Percentiles rank a stretch among this genome's conserved stretches.
These are phyloP conservation scores for Suillus fuscotomentosus DNA, from an alignment of 768 basidiomycete species.

Conservation along the genomic window DNA sequence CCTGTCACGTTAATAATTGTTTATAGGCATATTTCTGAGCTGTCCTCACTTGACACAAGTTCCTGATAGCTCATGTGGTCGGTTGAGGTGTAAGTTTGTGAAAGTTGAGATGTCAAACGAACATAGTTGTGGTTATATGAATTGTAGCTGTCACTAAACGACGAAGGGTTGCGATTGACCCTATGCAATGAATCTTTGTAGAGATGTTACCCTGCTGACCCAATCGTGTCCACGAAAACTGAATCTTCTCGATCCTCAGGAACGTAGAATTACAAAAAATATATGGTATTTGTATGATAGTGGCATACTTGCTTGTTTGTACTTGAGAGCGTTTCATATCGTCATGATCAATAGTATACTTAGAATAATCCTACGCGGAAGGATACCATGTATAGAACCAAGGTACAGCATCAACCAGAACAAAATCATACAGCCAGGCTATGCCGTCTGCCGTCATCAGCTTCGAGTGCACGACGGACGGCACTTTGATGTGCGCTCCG, in stretches of 20 bases:
- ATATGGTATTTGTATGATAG: conserved; percentile 23
- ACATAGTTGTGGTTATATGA: not conserved
- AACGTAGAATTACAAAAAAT: conserved; percentile 28
- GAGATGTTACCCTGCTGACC: not conserved
- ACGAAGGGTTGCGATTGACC: conserved; percentile 1
- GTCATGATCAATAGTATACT: conserved; percentile 27
- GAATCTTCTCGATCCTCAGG: not conserved
- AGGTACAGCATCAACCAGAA: conserved; percentile 7
- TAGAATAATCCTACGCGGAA: conserved; percentile 31
- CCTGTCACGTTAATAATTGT: conserved; percentile 5
- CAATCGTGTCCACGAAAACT: not conserved
- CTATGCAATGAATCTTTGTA: conserved; percentile 1
- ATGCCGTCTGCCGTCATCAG: conserved; percentile 59
- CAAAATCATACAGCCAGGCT: conserved; percentile 58
- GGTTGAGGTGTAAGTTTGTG: conserved; percentile 4
- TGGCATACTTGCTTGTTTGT: conserved; percentile 9
- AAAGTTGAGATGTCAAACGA: not conserved
- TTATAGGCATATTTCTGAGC: conserved; percentile 28
- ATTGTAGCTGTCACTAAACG: not conserved
- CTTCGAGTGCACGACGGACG: conserved; percentile 36
- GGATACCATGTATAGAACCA: conserved; percentile 19
- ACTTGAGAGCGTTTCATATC: conserved; percentile 17
- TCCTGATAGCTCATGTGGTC: conserved; percentile 1
- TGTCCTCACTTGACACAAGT: not conserved
- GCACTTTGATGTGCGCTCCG: conserved; percentile 34